Percentiles rank a stretch among this genome's conserved stretches.
These are phyloP conservation scores for Thalassiosira profunda DNA, from an alignment of 108 stramenopile genomes.

Conservation along the genomic window DNA sequence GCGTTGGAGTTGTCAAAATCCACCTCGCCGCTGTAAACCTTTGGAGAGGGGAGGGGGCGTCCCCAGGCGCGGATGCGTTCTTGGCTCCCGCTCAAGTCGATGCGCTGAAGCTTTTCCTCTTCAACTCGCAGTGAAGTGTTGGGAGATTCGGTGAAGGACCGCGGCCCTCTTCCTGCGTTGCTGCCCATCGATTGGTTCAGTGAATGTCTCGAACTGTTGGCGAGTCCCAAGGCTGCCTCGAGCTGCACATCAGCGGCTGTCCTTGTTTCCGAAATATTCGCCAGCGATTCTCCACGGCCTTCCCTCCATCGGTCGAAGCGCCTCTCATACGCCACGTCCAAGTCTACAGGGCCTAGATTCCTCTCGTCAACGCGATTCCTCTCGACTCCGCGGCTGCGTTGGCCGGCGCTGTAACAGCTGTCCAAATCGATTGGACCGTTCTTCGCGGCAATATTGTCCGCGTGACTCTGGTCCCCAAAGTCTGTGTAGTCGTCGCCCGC, in stretches of 20 bases:
- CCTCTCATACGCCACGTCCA: conserved; percentile 15
- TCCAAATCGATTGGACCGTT: conserved; percentile 1
- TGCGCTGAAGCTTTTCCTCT: conserved; percentile 29
- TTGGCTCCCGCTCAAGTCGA: conserved; percentile 40
- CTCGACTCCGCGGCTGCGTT: background rate
- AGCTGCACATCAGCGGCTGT: conserved; percentile 45
- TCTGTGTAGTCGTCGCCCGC: conserved; percentile 7
- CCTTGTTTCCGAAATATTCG: conserved; percentile 18
- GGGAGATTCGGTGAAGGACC: background rate
- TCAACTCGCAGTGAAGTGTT: conserved; percentile 8
- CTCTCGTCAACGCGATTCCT: background rate
- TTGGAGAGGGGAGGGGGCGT: conserved; percentile 2
- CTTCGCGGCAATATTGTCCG: background rate
- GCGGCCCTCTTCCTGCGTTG: background rate
- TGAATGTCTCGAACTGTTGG: background rate
- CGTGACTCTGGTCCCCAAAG: background rate
- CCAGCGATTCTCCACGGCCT: conserved; percentile 9
- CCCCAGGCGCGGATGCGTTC: conserved; percentile 39
- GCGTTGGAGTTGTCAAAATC: conserved; percentile 21
- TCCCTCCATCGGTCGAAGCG: conserved; percentile 19
- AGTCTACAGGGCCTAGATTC: conserved; percentile 9
- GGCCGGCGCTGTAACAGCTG: background rate
- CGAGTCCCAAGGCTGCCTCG: conserved; percentile 18
- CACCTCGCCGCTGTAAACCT: conserved; percentile 25
- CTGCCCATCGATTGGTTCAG: background rate